Percentiles rank a stretch among this genome's conserved stretches.
Conservation (phyloP, 306 rosid species). For the Malus orientalis region DNA sequence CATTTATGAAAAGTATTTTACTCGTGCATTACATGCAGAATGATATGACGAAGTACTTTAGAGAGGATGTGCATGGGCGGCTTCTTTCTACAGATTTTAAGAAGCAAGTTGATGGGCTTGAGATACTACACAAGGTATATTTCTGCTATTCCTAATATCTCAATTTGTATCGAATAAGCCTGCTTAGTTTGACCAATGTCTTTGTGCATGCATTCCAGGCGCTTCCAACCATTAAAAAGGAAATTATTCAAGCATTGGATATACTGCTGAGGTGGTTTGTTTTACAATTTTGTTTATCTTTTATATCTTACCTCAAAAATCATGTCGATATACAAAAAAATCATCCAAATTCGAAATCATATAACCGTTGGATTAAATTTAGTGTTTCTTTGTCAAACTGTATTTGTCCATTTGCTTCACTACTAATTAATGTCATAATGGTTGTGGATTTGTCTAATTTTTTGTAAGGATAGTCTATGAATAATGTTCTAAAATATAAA, state of each 20-base stretch:
- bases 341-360: no score
- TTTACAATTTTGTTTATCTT: constrained; percentile 46
- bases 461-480: no score
- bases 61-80: constrained; percentile 94
- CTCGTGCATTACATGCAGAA: constrained; percentile 43
- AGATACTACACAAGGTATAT: constrained; percentile 85
- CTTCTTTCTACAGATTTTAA: constrained; percentile 87
- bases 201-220: constrained; percentile 45
- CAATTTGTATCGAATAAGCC: background rate
- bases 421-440: no score
- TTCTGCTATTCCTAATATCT: background rate
- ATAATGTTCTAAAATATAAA: no score
- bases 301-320: no score
- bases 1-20: constrained; percentile 7
- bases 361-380: no score
- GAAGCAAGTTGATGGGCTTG: constrained; percentile 96
- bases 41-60: constrained; percentile 84
- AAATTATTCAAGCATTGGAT: constrained; percentile 80
- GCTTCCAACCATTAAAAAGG: constrained; percentile 77
- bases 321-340: no score
- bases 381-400: no score
- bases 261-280: constrained; percentile 91
- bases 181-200: background rate
- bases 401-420: no score
- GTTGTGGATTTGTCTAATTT: no score